Conservation (phyloP, 2,329 filamentous ascomycete genomes). For the Phialophora tarda region DNA sequence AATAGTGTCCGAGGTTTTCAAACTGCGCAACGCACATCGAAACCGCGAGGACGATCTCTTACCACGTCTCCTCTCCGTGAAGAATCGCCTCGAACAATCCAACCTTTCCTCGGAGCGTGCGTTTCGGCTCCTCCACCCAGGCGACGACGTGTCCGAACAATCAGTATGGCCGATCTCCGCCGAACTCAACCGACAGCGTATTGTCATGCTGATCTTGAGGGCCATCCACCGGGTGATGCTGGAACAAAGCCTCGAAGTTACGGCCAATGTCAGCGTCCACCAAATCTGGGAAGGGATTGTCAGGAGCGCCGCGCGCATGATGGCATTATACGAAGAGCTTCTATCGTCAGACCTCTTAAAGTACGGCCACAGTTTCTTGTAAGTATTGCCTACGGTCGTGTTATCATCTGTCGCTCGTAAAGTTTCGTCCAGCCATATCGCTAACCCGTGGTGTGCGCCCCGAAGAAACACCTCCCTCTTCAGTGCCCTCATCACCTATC, state of each 20-base stretch:
- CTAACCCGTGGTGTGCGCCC: background rate
- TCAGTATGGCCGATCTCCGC: slow-evolving; percentile 5
- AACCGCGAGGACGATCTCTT: background rate
- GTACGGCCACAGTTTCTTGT: background rate
- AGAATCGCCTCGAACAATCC: background rate
- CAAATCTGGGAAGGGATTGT: background rate
- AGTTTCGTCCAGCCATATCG: no score
- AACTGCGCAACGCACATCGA: background rate
- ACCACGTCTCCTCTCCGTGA: background rate
- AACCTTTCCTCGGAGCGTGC: background rate
- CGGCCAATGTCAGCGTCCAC: background rate
- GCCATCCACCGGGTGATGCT: background rate
- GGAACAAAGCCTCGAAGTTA: background rate
- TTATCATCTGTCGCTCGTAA: no score
- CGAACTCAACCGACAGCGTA: background rate
- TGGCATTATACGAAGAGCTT: background rate
- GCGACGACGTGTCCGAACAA: background rate
- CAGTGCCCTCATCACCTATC: slow-evolving; percentile 4
- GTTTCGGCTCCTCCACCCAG: background rate
- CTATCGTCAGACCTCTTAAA: background rate
- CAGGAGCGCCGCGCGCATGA: background rate
- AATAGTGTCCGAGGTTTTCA: background rate
- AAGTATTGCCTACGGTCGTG: background rate
- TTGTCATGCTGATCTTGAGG: background rate
- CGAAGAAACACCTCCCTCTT: slow-evolving; percentile 5